These are phyloP conservation scores for Fragaria nilgerrensis DNA, from an alignment of 306 rosid species.

Conservation along the genomic window DNA sequence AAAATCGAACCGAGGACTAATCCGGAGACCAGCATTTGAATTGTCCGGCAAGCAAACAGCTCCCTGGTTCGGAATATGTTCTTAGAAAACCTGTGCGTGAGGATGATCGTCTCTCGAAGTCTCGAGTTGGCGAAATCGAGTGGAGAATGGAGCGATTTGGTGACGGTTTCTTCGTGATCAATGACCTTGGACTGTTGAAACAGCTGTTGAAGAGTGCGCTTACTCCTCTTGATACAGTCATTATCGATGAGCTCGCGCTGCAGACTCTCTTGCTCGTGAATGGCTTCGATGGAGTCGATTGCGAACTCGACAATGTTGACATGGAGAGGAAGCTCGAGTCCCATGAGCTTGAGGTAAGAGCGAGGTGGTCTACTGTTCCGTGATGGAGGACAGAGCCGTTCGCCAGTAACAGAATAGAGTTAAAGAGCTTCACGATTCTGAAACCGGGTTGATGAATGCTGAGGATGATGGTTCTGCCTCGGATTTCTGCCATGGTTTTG, in stretches of 20 bases:
- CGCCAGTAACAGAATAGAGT: constrained; percentile 62
- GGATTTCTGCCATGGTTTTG: constrained; percentile 73
- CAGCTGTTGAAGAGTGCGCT: constrained; percentile 76
- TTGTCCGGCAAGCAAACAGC: constrained; percentile 78
- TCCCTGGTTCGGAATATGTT: constrained; percentile 85
- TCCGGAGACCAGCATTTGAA: constrained; percentile 88
- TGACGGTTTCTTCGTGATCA: constrained; percentile 49
- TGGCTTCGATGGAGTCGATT: constrained; percentile 68
- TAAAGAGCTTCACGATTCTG: constrained; percentile 74
- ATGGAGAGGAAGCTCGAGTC: constrained; percentile 79
- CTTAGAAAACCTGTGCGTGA: constrained; percentile 85
- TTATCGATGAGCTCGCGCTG: background rate
- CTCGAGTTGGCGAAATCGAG: constrained; percentile 70
- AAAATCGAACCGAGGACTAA: constrained; percentile 81
- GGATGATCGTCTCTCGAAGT: constrained; percentile 67
- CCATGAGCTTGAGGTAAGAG: constrained; percentile 55
- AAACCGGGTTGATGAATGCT: constrained; percentile 95
- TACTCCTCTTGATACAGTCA: constrained; percentile 43
- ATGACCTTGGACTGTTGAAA: constrained; percentile 77
- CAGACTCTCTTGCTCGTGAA: constrained; percentile 22
- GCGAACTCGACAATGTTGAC: constrained; percentile 82
- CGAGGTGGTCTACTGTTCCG: constrained; percentile 70
- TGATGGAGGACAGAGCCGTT: constrained; percentile 76
- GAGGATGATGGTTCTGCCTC: constrained; percentile 67
- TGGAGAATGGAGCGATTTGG: constrained; percentile 28